Base-by-base conservation (phyloP, 2,329 filamentous ascomycete genomes). In the Magnaporthales sp. region DNA sequence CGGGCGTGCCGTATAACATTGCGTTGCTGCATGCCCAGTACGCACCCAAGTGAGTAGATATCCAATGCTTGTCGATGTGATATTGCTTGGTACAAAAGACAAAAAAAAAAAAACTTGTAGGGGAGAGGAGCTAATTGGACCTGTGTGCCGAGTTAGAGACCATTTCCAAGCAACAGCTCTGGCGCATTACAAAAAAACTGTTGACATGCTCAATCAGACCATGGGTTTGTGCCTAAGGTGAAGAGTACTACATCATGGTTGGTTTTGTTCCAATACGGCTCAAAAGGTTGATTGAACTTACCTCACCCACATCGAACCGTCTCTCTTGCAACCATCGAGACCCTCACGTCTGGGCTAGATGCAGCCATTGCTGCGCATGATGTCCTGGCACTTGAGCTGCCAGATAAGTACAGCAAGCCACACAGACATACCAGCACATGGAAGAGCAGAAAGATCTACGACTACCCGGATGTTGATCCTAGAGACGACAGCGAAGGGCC, bases 131-230 rank as follows among this genome's bases (percentile, higher is more conserved):
- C 54, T 58, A 27, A 27, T 15, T 7, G 24, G 24, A 11, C 4
- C 15, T 27, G 27, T 29, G 24, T 15, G 22, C 8, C 9, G 26
- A 26, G 58, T 26, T 54, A 66, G 4, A 19, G 66, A 63, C 38
- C 58, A 60, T 22, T 64, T 74, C 68, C 32, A 71, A 56, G 66
- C 70, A 26, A 75, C 76, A 7, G 77, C 81, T 7, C 89, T 83
- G 73, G 79, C 82, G 62, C 84, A 89, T 71, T 91, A 91, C 73
- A 84, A 92, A 66, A 85, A 85, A 78, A 91, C 89, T 8, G 74
- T 93, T 63, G 82, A 81, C 22, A 91, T 91, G 89, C 79, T 93
- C 66, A 93, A 93, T 73, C 86, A 89, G 74, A 88, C 83, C 7
- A 88, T 93, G 88, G 84, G 85, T 0, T 74, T 91, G 58, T 90